Conservation (phyloP, 2,329 filamentous ascomycete species). For the Diaporthe humulicola region DNA sequence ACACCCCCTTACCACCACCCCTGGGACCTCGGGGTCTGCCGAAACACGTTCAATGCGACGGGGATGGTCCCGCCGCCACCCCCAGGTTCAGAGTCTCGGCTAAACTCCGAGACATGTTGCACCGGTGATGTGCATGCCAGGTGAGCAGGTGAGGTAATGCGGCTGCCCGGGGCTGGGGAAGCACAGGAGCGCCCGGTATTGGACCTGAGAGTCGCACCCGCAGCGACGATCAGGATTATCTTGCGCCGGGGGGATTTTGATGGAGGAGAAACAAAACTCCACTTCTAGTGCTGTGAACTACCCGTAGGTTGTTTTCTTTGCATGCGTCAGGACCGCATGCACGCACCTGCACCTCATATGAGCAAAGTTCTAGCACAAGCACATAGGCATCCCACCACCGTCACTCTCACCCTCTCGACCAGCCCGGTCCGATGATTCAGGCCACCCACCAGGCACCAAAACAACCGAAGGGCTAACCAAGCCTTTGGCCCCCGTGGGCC, state of each 20-base stretch:
- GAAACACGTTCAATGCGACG: conserved; percentile 16
- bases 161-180: no score
- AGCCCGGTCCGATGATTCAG: conserved; percentile 22
- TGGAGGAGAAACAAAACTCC: not conserved
- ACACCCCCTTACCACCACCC: not conserved
- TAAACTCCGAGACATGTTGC: conserved; percentile 13
- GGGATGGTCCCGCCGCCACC: not conserved
- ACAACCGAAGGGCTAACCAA: not conserved
- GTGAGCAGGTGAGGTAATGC: not conserved
- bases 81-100: not conserved
- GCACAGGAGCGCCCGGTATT: not conserved
- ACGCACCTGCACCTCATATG: not conserved
- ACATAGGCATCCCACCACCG: not conserved
- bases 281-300: not conserved
- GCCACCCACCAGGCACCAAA: conserved; percentile 6
- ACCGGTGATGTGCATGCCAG: not conserved
- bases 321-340: not conserved
- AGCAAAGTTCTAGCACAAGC: not conserved
- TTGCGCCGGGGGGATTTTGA: not conserved
- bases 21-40: not conserved
- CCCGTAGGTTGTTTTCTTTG: not conserved
- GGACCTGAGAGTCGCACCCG: not conserved
- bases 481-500: not conserved
- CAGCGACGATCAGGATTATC: not conserved
- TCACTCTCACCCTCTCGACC: not conserved